Percentiles rank a stretch among this genome's conserved stretches.
These are phyloP conservation scores for Linnemannia elongata DNA, from an alignment of 192 early-diverging fungal species.

Conservation along the genomic window DNA sequence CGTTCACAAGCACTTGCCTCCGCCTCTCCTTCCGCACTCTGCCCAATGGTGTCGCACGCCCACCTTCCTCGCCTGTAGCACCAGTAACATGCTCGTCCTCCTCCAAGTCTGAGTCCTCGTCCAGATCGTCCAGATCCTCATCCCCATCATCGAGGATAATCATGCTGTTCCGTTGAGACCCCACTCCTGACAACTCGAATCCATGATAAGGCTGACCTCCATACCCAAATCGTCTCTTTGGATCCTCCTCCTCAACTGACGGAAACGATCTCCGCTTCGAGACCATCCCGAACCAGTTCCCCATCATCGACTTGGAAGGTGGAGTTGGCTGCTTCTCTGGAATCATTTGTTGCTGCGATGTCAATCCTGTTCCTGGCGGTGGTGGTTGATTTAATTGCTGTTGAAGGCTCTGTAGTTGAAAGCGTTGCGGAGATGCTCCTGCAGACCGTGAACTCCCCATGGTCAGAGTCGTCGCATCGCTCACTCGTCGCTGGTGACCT, in stretches of 20 bases:
- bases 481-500: slow-evolving; percentile 32
- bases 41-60: not conserved
- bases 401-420: slow-evolving; percentile 5
- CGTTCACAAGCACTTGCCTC: slow-evolving; percentile 18
- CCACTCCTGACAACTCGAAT: slow-evolving; percentile 17
- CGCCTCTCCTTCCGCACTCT: not conserved
- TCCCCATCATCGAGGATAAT: slow-evolving; percentile 8
- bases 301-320: slow-evolving; percentile 5
- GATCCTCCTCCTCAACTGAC: slow-evolving; percentile 16
- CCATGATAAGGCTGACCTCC: slow-evolving; percentile 22
- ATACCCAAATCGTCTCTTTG: slow-evolving; percentile 27
- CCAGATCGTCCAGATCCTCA: slow-evolving; percentile 23
- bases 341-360: slow-evolving; percentile 11
- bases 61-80: not conserved
- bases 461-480: slow-evolving; percentile 34
- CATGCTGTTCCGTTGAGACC: slow-evolving; percentile 12
- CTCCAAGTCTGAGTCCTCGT: slow-evolving; percentile 28
- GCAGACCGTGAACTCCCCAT: slow-evolving; percentile 17
- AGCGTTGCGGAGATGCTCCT: not conserved
- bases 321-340: slow-evolving; percentile 16
- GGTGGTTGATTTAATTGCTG: not conserved
- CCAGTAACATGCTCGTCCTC: slow-evolving; percentile 16
- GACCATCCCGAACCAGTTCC: slow-evolving; percentile 38
- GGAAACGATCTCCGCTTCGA: slow-evolving; percentile 32
- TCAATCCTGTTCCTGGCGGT: slow-evolving; percentile 14